Conservation (phyloP, 2,329 filamentous ascomycete genomes). For the Cordyceps militaris region DNA sequence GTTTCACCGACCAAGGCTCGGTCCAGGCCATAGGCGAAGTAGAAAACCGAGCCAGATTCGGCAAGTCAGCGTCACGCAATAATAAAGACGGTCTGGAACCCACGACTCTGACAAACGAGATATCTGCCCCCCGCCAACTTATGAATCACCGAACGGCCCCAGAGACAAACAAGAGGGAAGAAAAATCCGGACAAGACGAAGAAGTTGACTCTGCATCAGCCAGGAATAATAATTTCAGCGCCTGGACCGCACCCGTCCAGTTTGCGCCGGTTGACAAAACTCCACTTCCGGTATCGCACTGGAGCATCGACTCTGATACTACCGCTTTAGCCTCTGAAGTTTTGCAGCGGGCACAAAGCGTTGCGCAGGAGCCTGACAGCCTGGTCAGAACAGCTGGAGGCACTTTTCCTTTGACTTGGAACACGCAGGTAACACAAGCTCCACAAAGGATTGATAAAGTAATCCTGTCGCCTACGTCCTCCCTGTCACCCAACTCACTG, state of each 20-base stretch:
- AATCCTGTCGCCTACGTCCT: not conserved
- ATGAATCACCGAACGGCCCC: conserved; percentile 42
- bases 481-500: not conserved
- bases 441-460: not conserved
- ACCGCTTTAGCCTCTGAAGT: conserved; percentile 11
- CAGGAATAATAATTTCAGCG: not conserved
- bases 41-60: conserved; percentile 9
- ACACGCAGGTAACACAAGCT: not conserved
- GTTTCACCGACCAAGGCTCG: conserved; percentile 10
- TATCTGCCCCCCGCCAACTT: conserved; percentile 2
- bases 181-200: conserved; percentile 25
- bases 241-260: conserved; percentile 24
- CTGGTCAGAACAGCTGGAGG: not conserved
- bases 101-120: conserved; percentile 20
- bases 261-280: not conserved
- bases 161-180: conserved; percentile 43
- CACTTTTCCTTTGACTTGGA: not conserved
- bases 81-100: conserved; percentile 17
- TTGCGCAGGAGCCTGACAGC: not conserved
- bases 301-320: conserved; percentile 12
- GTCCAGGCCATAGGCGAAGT: not conserved
- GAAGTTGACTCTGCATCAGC: conserved; percentile 20
- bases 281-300: conserved; percentile 12
- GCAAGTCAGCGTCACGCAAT: conserved; percentile 1
- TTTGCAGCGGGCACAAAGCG: conserved; percentile 14